phyloP scores from a whole-genome alignment of 2,329 filamentous ascomycete genomes.

The Macrophomina pseudophaseolina region DNA sequence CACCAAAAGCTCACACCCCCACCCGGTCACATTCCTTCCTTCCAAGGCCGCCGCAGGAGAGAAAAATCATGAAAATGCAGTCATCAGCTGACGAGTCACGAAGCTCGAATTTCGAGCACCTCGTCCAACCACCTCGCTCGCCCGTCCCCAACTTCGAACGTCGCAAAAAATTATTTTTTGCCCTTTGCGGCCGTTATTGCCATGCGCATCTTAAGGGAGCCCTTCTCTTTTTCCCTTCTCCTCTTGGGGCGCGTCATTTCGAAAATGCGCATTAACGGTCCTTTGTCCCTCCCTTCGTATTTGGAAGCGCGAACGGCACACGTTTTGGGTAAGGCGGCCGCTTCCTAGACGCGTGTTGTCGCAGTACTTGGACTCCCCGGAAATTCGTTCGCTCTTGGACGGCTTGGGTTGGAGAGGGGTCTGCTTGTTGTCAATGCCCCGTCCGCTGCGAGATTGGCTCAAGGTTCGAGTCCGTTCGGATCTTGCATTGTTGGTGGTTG shows the following conservation, averaged over 20 bases:
- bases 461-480: background rate
- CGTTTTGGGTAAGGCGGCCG: background rate
- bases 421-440: background rate
- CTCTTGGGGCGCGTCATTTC: background rate
- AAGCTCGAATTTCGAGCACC: background rate
- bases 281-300: background rate
- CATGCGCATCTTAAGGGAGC: background rate
- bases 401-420: background rate
- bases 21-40: background rate
- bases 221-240: background rate
- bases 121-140: background rate
- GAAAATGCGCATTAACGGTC: background rate
- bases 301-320: background rate
- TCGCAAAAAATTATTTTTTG: conserved; percentile 16
- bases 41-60: background rate
- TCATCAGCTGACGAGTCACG: conserved; percentile 2
- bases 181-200: conserved; percentile 3
- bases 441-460: background rate
- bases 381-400: background rate
- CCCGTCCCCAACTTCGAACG: conserved; percentile 14
- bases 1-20: background rate
- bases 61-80: background rate
- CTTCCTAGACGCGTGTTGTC: background rate
- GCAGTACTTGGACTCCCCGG: background rate
- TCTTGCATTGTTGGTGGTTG: background rate